phyloP scores from a whole-genome alignment of 139 green algal species.

The Gonium pectorale region DNA sequence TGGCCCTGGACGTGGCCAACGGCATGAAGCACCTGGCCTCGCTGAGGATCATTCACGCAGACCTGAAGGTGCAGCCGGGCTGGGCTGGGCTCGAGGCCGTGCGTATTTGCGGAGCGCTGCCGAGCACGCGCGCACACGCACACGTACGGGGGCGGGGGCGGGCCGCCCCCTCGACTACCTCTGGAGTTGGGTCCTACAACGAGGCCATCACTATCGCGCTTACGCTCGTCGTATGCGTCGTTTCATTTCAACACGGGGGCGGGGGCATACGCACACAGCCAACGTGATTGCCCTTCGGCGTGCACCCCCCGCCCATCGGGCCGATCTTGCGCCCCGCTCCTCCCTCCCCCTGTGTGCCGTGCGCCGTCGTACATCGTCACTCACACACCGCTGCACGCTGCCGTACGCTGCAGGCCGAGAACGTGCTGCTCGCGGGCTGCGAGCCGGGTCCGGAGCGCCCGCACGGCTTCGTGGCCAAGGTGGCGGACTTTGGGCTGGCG shows the following conservation, averaged over 20 bases:
- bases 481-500: slow-evolving; percentile 56
- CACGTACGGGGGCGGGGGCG: background rate
- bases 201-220: no score
- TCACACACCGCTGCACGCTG: background rate
- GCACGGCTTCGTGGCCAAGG: slow-evolving; percentile 48
- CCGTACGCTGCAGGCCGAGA: slow-evolving; percentile 45
- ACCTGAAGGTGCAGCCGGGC: slow-evolving; percentile 40
- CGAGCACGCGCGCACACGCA: background rate
- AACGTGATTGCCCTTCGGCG: background rate
- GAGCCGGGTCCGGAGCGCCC: background rate
- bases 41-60: slow-evolving; percentile 46
- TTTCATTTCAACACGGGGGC: no score
- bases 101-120: background rate
- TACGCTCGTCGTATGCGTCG: no score
- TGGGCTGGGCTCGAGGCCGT: background rate
- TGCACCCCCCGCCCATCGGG: no score
- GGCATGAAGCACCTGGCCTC: slow-evolving; percentile 53
- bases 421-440: slow-evolving; percentile 51
- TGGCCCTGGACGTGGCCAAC: slow-evolving; percentile 52
- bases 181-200: no score
- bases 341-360: no score
- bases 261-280: background rate
- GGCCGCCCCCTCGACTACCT: no score
- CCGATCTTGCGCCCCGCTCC: no score
- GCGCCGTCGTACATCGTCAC: no score